A percentile compares a stretch with the other conserved stretches of the same genome.
phyloP scores from a whole-genome alignment of 345 rosid species.

The Excoecaria cochinchinensis region DNA sequence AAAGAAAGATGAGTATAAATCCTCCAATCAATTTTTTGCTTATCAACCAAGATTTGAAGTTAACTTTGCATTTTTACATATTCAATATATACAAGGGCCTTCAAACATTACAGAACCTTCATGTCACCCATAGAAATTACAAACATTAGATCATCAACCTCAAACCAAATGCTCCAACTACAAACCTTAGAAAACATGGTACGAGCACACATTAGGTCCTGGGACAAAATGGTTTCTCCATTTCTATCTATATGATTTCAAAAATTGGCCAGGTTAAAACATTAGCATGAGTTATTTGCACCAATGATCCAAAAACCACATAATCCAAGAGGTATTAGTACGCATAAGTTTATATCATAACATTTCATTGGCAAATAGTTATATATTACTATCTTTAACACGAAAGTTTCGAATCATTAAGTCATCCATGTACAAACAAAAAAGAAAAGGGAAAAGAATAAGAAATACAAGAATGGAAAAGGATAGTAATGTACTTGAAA shows the following conservation, averaged over 20 bases:
- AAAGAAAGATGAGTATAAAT: neutral
- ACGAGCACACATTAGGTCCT: neutral
- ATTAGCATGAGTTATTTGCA: neutral
- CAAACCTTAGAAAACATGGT: neutral
- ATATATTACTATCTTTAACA: neutral
- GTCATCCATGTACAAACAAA: neutral
- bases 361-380: neutral
- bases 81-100: neutral
- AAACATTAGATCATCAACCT: neutral
- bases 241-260: neutral
- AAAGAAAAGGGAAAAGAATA: neutral
- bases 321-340: neutral
- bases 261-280: neutral
- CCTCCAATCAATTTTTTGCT: neutral
- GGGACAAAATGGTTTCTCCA: neutral
- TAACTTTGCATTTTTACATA: neutral
- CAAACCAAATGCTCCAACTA: neutral
- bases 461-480: neutral
- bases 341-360: neutral
- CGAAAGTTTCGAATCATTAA: neutral
- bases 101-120: neutral
- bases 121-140: neutral
- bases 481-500: slow-evolving; percentile 40
- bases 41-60: neutral
- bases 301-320: neutral